Evolutionary conservation across 192 early-diverging fungal genomes (phyloP), one percentile per base, ranked within the genome.

Genomic region (Physocladia obscura): DNA sequence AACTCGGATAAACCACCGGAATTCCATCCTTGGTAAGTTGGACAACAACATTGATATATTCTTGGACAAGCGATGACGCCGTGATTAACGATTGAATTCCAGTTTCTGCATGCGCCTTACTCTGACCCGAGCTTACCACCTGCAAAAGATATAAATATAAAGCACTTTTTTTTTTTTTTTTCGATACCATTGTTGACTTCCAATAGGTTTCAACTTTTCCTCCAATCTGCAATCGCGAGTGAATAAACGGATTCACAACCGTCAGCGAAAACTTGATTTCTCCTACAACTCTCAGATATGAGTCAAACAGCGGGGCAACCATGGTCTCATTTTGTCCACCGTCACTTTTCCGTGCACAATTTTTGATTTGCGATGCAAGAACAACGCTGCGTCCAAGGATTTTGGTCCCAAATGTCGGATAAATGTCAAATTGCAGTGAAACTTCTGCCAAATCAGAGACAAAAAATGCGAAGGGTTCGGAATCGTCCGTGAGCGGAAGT

Each of bases 191-290:
- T 8, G 94, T 96, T 3, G 94, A 91, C 82, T 98, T 99, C 97
- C 97, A 99, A 77, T 99, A 99, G 0, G 97, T 99, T 72, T 96
- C 95, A 22, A 98, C 91, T 38, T 90, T 90, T 22, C 97, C 97
- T 21, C 94, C 97, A 74, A 98, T 96, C 77, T 91, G 89, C 65
- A 99, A 80, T 40, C 89, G 84, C 1, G 91, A 88, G 48, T 94
- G 94, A 49, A 82, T 83, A 76, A 99, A 95, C 1, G 97, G 93
- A 58, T 87, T 85, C 31, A 99, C 84, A 3, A 95, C 82, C 27
- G 89, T 81, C 60, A 89, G 92, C 52, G 88, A 89, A 64, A 96
- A 94, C 27, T 86, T 76, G 26, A 98, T 52, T 71, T 99, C 93
- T 0, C 95, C 97, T 21, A 99, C 90, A 0, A 97, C 88, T 70